Percentiles rank a stretch among this genome's conserved stretches.
Conservation (phyloP, 2,329 filamentous ascomycete genomes). For the Nemania abortiva region DNA sequence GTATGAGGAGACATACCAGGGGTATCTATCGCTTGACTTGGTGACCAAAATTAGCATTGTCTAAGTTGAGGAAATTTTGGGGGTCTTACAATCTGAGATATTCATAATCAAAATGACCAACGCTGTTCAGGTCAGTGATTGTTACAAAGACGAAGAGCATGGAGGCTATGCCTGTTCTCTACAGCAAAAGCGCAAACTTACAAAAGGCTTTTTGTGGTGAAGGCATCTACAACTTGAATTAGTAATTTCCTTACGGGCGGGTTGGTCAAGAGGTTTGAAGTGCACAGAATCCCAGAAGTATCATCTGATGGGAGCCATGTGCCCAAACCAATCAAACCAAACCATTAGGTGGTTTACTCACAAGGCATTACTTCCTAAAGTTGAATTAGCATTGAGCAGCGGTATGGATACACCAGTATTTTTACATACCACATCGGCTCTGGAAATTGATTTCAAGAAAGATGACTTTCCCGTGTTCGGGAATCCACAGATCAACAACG, state of each 20-base stretch:
- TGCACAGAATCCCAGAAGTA: neutral
- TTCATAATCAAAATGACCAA: conserved; percentile 98
- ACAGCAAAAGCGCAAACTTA: conserved; percentile 12
- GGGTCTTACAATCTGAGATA: conserved; percentile 72
- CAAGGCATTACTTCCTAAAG: conserved; percentile 37
- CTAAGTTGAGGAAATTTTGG: neutral
- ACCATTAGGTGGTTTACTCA: conserved; percentile 14
- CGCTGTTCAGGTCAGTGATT: conserved; percentile 53
- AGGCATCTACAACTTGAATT: conserved; percentile 69
- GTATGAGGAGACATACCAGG: conserved; percentile 59
- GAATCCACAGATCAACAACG: conserved; percentile 95
- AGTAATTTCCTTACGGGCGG: neutral
- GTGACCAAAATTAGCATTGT: conserved; percentile 21
- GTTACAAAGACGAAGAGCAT: neutral
- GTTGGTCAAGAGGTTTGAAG: neutral
- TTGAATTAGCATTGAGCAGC: conserved; percentile 22
- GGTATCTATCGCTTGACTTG: conserved; percentile 87
- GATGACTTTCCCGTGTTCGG: conserved; percentile 98
- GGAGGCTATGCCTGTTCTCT: neutral
- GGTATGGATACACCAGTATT: neutral
- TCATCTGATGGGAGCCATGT: neutral
- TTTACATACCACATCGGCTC: conserved; percentile 78
- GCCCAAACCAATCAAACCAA: neutral
- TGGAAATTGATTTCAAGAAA: conserved; percentile 90
- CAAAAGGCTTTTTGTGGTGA: conserved; percentile 97